A percentile compares a stretch with the other conserved stretches of the same genome.
phyloP scores from a whole-genome alignment of 768 basidiomycete genomes.

The Sarcomyxa edulis region DNA sequence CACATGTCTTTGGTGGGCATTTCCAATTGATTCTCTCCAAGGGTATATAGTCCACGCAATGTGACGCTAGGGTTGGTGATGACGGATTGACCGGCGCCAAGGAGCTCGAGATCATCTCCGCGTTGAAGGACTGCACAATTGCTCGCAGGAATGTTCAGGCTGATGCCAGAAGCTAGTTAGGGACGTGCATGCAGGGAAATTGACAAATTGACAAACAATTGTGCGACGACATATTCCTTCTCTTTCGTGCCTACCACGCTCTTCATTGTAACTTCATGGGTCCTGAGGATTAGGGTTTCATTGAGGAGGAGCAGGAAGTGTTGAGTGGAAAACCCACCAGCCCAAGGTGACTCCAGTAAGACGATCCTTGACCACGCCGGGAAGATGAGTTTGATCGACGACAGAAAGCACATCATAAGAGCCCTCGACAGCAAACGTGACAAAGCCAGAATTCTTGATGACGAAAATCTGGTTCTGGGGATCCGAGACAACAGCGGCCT shows the following conservation, averaged over 20 bases:
- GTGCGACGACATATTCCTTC: constrained; percentile 72
- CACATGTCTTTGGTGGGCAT: constrained; percentile 88
- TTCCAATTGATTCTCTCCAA: constrained; percentile 80
- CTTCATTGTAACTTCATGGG: constrained; percentile 77
- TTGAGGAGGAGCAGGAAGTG: no score
- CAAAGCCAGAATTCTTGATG: constrained; percentile 73
- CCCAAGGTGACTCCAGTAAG: constrained; percentile 63
- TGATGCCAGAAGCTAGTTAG: constrained; percentile 26
- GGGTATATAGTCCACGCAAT: constrained; percentile 71
- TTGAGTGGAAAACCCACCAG: no score
- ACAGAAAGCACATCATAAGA: constrained; percentile 77
- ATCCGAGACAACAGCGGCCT: constrained; percentile 73
- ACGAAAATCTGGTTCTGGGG: constrained; percentile 79
- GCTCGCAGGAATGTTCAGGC: constrained; percentile 79
- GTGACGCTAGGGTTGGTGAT: constrained; percentile 84
- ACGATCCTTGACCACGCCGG: constrained; percentile 50
- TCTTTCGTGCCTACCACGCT: constrained; percentile 41
- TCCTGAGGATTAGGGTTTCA: constrained; percentile 24
- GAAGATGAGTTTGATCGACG: constrained; percentile 80
- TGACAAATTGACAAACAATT: constrained; percentile 49
- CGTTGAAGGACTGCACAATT: constrained; percentile 84
- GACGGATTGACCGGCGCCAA: constrained; percentile 79
- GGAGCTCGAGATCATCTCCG: constrained; percentile 72
- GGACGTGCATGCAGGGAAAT: not conserved
- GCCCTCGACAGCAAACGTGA: constrained; percentile 71